Base-by-base conservation (phyloP, 2,329 filamentous ascomycete genomes). In the Arthrobotrys sinensis region DNA sequence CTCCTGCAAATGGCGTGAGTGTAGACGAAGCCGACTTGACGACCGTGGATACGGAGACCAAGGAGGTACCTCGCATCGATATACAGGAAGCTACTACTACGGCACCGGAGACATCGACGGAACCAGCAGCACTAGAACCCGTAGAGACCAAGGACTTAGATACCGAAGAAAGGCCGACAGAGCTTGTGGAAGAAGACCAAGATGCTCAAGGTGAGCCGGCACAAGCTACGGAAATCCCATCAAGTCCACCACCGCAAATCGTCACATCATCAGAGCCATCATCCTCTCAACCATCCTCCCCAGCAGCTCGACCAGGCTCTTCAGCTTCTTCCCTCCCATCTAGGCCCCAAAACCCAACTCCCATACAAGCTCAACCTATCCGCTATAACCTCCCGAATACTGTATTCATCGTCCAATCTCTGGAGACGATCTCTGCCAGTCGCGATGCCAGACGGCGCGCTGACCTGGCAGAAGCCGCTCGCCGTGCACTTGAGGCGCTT, bases 371-470 rank as follows among this genome's bases (percentile, higher is more conserved):
- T 11, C 62, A 73, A 36, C 62, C 68, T 12, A 19, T 79, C 34
- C 76, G 68, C 16, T 68, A 73, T 43, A 63, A 72, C 19, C 76
- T 82, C 40, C 81, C 81, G 7, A 98, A 96, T 81, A 91, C 97
- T 82, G 94, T 97, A 82, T 99, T 99, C 84, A 93, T 99, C 82
- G 91, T 96, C 83, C 94, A 93, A 83, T 95, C 96, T 45, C 87
- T 99, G 83, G 96, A 97, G 87, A 91, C 91, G 83, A 97, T 99
- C 83, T 93, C 92, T 77, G 89, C 91, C 70, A 97, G 94, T 55
- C 97, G 95, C 85, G 95, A 99, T 86, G 94, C 94, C 65, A 89
- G 92, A 84, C 93, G 91, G 85, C 94, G 91, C 84, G 96, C 94
- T 84, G 91, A 93, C 83, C 88, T 99, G 46, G 90, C 89, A 80